These are phyloP conservation scores for Pezizomycotina sp. DNA, from an alignment of 2,329 filamentous ascomycete species.

Conservation along the genomic window DNA sequence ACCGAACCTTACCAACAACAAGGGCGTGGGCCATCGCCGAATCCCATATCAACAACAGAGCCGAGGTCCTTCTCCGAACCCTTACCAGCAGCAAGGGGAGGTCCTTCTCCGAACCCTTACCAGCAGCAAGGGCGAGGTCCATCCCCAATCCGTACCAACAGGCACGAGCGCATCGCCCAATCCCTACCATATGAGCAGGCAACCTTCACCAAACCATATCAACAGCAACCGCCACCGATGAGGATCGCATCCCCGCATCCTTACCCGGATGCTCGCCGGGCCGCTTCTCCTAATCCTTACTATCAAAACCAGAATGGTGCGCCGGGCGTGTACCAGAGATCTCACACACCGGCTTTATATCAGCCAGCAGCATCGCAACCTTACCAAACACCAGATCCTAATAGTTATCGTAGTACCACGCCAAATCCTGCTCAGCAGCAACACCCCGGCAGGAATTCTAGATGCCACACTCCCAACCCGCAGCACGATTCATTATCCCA, in stretches of 20 bases:
- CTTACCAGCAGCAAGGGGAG: conserved; percentile 26
- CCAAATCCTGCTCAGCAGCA: too few relatives aligned
- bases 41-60: conserved; percentile 5
- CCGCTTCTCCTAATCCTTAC: conserved; percentile 20
- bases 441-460: conserved; percentile 13
- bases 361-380: conserved; percentile 12
- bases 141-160: conserved; percentile 21
- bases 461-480: conserved; percentile 16
- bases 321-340: too few relatives aligned
- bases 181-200: conserved; percentile 8
- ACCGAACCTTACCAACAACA: conserved; percentile 12
- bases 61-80: conserved; percentile 21
- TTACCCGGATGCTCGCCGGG: conserved; percentile 15
- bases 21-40: conserved; percentile 3
- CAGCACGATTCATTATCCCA: conserved; percentile 12
- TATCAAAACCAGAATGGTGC: conserved; percentile 1
- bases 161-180: conserved; percentile 21
- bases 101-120: conserved; percentile 19
- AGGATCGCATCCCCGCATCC: conserved; percentile 18
- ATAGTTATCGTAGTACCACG: too few relatives aligned
- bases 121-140: conserved; percentile 9
- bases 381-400: conserved; percentile 11
- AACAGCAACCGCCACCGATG: conserved; percentile 21
- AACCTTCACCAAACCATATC: conserved; percentile 20
- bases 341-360: conserved; percentile 11